These are phyloP conservation scores for Rhododendron ovatum DNA, from an alignment of 148 eudicot species.

Conservation along the genomic window DNA sequence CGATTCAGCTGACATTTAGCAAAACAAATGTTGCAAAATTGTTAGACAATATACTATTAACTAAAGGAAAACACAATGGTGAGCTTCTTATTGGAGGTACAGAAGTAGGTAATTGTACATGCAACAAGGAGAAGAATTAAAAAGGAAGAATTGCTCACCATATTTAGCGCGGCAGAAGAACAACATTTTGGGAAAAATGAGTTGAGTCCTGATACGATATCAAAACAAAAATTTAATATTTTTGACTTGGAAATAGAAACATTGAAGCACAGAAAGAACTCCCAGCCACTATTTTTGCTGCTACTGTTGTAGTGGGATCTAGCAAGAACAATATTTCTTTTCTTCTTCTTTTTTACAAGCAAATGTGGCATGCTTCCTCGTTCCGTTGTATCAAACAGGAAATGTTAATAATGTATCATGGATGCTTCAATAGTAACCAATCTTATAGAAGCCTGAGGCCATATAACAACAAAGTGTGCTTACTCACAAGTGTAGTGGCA, in stretches of 20 bases:
- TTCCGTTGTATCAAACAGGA: not conserved
- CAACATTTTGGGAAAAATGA: constrained; percentile 23
- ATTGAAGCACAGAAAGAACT: not conserved
- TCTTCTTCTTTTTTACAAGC: not conserved
- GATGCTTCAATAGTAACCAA: not conserved
- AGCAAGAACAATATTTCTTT: not conserved
- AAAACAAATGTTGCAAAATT: not conserved
- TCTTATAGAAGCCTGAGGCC: not conserved
- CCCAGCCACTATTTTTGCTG: not conserved
- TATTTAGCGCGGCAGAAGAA: constrained; percentile 28
- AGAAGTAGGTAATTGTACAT: not conserved
- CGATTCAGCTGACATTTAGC: constrained; percentile 31
- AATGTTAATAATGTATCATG: not conserved
- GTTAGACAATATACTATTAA: not conserved
- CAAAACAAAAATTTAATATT: not conserved
- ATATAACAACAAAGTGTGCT: not conserved
- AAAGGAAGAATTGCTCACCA: constrained; percentile 21
- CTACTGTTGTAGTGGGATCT: not conserved
- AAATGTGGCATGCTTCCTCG: not conserved
- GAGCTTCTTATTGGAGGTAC: not conserved
- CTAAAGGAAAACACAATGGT: not conserved
- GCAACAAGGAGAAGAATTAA: not conserved
- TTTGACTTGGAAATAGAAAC: not conserved
- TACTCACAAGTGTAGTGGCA: not conserved
- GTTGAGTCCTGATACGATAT: constrained; percentile 24